Evolutionary conservation across 2,329 filamentous ascomycete genomes (phyloP), one percentile per base, ranked within the genome.

Genomic region (Ploettnerulaceae sp.): DNA sequence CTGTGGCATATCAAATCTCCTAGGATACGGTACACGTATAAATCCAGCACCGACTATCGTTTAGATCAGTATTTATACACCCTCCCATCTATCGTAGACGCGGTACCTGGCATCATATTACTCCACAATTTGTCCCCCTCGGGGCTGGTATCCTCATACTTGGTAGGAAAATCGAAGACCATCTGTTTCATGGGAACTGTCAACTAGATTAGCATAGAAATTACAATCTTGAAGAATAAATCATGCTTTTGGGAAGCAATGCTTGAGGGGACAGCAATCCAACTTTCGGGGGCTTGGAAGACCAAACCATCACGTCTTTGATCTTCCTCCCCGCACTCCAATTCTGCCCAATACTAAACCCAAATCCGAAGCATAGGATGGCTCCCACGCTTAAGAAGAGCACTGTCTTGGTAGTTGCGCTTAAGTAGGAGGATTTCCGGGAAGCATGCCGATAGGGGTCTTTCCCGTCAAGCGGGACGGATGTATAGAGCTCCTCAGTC

Each of bases 41-140:
- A 63, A 63, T 15, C 59, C 60, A 6, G 56, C 48, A 15, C 59
- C 60, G 38, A 58, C 56, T 60, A 14, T n/a, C n/a, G n/a, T n/a
- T 18, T 33, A 12, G 17, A 36, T 51, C 8, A 46, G 38, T 31
- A 40, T 9, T 9, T 14, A 11, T 18, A 24, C 15, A 21, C 5
- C 21, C 2, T 15, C 4, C 29, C 22, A 21, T 5, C 18, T 7
- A 31, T 21, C n/a, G 3, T 17, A n/a, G 4, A 7, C 7, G 9
- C 11, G 7, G 21, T 17, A 60, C 59, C 38, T 15, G 59, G 59
- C 58, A 60, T 61, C 45, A 61, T 36, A 5, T 57, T 49, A 32
- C 58, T 51, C 59, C 60, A 63, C 7, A 61, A 35, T 14, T 56
- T 49, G 39, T 61, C 57, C 2, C 48, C 59, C 12, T 48, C 39